Base-by-base conservation (phyloP, 306 rosid species). In the Clitoria ternatea region DNA sequence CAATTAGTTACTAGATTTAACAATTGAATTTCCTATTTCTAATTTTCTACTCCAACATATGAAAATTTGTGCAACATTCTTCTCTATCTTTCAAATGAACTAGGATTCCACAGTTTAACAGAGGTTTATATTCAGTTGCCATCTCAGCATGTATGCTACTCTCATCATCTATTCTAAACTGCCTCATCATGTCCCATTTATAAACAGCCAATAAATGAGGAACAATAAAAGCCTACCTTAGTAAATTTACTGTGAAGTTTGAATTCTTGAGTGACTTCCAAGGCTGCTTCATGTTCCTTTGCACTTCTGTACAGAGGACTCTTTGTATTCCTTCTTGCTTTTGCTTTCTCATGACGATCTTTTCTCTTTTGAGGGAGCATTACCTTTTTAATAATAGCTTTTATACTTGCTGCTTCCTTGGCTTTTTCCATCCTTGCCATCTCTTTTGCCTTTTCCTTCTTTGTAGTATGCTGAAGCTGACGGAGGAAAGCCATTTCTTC, bases 371-470 rank as follows among this genome's bases (percentile, higher is more conserved):
- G 77, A 40, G 70, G 70, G 43, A 85, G 79, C 79, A 76, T 76
- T 55, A 73, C 78, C 89, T 66, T 84, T 79, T 73, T 80, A 61
- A 78, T 80, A 61, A 78, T 72, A 22, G 70, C 85, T 60, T 80
- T 85, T 73, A 69, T 80, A 74, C 44, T 82, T 36, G 85, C 87
- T 62, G 47, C 83, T 81, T 76, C 81, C 76, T 80, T 81, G 14
- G 86, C 88, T 66, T 85, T 80, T 55, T n/a, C n/a, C n/a, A 50
- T 7, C 61, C 79, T 87, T 61, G 61, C 71, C 74, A 32, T 52
- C 78, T 78, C 90, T 66, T 78, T 91, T 47, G 68, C 82, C 70
- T 76, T 90, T 19, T 61, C 84, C 70, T 83, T 87, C 77, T 84
- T 86, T 50, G 77, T 75, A 66, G 24, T 68, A 62, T 49, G 64